Base-by-base conservation (phyloP, 1,139 yeast genomes). In the Candida tetrigidarum region DNA sequence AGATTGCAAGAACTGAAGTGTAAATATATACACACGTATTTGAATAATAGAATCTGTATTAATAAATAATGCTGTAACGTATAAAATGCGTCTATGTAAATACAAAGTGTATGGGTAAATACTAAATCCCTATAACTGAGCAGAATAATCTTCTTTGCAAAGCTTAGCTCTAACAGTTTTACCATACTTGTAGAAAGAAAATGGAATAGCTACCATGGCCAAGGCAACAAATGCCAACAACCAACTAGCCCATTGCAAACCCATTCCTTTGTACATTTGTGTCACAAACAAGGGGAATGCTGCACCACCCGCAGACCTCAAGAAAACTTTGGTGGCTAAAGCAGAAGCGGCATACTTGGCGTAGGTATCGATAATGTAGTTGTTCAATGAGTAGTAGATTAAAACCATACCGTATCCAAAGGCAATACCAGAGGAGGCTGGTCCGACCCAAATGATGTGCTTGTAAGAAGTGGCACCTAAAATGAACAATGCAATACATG, bases 361-460 rank as follows among this genome's bases (percentile, higher is more conserved):
- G 64, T 88, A 89, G 23, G 95, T 84, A 65, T 89, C 96, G 62
- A 90, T 86, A 64, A 90, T 88, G 64, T 90, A 90, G 67, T 89
- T 89, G 69, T 90, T 90, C 60, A 89, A 76, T 2, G 96, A 86
- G 63, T 89, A 88, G 66, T 89, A 90, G 59, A 89, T 84, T 58
- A 90, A 73, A 45, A 89, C 96, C 96, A 90, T 88, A 50, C 97
- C 97, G 59, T 81, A 89, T 28, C 97, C 97, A 63, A 89, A 89
- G 0, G 95, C 89, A 41, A 90, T 65, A 51, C 97, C 97, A 2
- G 96, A 78, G 20, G 96, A 86, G 6, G 96, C 95, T 12, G 97
- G 97, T 20, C 96, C 97, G 33, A 91, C 96, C 96, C 97, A 90
- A 49, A 89, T 84, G 51, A 90, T 78, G 54, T 83, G 84, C 53